A percentile compares a stretch with the other conserved stretches of the same genome.
These are phyloP conservation scores for Populus davidiana DNA, from an alignment of 345 rosid species.

Conservation along the genomic window DNA sequence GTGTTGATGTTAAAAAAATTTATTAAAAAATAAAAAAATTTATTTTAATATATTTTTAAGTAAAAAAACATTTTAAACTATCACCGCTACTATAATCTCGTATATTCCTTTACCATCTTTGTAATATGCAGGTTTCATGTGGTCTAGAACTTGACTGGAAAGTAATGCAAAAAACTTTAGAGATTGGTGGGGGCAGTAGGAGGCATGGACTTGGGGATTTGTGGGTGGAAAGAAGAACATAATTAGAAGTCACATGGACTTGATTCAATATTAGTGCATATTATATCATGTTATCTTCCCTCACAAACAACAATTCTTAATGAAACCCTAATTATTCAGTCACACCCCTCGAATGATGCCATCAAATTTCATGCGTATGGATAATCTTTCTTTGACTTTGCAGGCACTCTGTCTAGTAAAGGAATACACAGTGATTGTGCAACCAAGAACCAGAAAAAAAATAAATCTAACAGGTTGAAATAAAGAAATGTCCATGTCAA, in stretches of 20 bases:
- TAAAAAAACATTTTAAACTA: too few relatives aligned
- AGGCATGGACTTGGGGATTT: slow-evolving; percentile 1
- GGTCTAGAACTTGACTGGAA: too few relatives aligned
- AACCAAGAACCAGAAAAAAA: neutral
- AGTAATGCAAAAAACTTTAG: neutral
- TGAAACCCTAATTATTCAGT: slow-evolving; percentile 30
- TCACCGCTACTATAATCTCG: too few relatives aligned
- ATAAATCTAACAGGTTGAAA: neutral
- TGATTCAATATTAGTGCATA: neutral
- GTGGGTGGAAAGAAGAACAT: slow-evolving; percentile 8
- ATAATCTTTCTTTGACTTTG: slow-evolving; percentile 26
- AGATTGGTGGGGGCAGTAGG: neutral
- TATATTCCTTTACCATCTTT: too few relatives aligned
- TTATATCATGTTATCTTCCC: slow-evolving; percentile 24
- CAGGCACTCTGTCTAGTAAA: neutral
- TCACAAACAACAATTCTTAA: slow-evolving; percentile 25
- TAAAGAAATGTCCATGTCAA: slow-evolving; percentile 11
- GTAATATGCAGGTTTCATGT: too few relatives aligned
- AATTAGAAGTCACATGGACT: slow-evolving; percentile 30
- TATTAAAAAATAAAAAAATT: too few relatives aligned
- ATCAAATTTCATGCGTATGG: slow-evolving; percentile 26
- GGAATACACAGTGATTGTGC: neutral
- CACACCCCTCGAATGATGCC: slow-evolving; percentile 6
- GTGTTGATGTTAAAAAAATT: too few relatives aligned
- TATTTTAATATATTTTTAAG: too few relatives aligned